Conservation (phyloP, 352 stramenopile species). For the Globisporangium nodosum region DNA sequence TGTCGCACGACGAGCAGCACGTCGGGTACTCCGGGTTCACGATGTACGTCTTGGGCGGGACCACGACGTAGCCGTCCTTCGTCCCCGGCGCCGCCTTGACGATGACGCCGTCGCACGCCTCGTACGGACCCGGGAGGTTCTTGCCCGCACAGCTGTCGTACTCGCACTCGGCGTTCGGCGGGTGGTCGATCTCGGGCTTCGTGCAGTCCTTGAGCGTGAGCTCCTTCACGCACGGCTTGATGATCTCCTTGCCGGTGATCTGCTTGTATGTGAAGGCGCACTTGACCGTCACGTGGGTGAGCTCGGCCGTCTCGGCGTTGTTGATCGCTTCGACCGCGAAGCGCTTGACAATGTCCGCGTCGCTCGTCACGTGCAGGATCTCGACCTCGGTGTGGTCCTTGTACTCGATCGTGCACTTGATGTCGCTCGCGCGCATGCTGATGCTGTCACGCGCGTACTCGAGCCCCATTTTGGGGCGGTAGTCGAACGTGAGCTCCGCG, state of each 20-base stretch:
- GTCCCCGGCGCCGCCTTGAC: constrained; percentile 13
- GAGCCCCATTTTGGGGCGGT: constrained; percentile 39
- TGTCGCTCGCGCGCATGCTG: constrained; percentile 31
- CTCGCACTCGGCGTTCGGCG: constrained; percentile 30
- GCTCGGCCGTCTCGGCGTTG: constrained; percentile 23
- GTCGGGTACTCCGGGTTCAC: constrained; percentile 16
- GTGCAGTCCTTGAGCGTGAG: constrained; percentile 65
- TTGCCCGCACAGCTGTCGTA: constrained; percentile 31
- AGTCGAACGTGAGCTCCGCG: constrained; percentile 61
- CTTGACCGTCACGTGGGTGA: constrained; percentile 36
- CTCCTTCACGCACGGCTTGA: constrained; percentile 30
- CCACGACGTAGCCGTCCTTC: background rate
- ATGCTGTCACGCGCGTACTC: constrained; percentile 28
- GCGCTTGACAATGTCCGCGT: constrained; percentile 44
- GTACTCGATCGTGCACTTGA: constrained; percentile 34
- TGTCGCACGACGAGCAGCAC: constrained; percentile 45
- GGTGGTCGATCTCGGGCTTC: constrained; percentile 35
- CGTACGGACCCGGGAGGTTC: constrained; percentile 27
- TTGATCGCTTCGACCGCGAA: constrained; percentile 53
- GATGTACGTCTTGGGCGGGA: constrained; percentile 17
- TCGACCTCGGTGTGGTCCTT: constrained; percentile 17
- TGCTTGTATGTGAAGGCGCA: constrained; percentile 56
- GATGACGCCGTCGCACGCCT: constrained; percentile 43
- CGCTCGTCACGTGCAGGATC: constrained; percentile 28
- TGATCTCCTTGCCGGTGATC: constrained; percentile 13